Conservation (phyloP, 768 basidiomycete genomes). For the Fomitopsis serialis region DNA sequence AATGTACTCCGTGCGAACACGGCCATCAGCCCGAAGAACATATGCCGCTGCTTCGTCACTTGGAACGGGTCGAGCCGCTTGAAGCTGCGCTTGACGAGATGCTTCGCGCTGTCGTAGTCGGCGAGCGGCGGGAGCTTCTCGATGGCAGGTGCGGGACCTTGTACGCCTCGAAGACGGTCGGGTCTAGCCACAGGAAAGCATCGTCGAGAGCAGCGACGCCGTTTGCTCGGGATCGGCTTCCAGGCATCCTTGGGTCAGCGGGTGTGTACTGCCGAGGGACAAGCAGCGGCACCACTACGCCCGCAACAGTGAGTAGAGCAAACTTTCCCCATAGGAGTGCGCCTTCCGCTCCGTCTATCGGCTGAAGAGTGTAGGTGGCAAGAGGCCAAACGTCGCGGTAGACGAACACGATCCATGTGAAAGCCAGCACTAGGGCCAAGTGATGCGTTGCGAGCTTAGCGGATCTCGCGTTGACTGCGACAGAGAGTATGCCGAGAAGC, state of each 20-base stretch:
- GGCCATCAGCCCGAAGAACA: constrained; percentile 24
- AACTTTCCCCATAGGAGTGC: constrained; percentile 50
- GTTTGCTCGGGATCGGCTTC: constrained; percentile 27
- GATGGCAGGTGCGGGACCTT: constrained; percentile 38
- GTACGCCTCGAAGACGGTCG: constrained; percentile 38
- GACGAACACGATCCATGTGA: constrained; percentile 41
- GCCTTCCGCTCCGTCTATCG: constrained; percentile 46
- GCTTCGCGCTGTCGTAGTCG: constrained; percentile 36
- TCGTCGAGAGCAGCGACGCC: constrained; percentile 24
- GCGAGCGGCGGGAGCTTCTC: constrained; percentile 43
- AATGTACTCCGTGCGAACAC: constrained; percentile 9
- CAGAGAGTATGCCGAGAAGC: constrained; percentile 17
- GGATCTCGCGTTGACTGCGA: constrained; percentile 5
- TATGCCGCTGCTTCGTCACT: constrained; percentile 23
- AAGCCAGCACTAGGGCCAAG: constrained; percentile 42
- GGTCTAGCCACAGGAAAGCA: constrained; percentile 51
- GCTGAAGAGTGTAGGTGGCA: constrained; percentile 43
- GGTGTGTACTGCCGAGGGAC: constrained; percentile 56
- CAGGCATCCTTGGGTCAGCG: constrained; percentile 39
- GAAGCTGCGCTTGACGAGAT: constrained; percentile 29
- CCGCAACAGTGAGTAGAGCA: constrained; percentile 37
- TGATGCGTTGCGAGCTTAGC: constrained; percentile 34
- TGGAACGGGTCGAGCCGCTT: constrained; percentile 30
- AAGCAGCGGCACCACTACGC: constrained; percentile 46
- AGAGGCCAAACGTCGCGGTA: constrained; percentile 62